Base-by-base conservation (phyloP, 805 yeast genomes). In the Ogataea polymorpha region DNA sequence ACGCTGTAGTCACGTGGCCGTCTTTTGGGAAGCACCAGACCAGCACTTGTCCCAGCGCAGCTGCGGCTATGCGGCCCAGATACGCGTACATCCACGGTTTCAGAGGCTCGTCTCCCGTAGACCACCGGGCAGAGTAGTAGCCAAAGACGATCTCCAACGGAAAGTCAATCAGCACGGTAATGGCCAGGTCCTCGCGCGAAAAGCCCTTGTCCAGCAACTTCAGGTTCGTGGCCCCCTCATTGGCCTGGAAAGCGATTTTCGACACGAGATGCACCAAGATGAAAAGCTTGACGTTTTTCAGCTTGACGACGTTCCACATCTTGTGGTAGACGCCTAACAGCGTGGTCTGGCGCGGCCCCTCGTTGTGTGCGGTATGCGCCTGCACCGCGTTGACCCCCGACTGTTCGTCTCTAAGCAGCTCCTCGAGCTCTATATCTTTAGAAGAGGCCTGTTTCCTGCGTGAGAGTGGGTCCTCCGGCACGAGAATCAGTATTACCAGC, bases 111-210 rank as follows among this genome's bases (percentile, higher is more conserved):
- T 70, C 66, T 4, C 95, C 95, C 0, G 85, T 75, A 0, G 96
- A 86, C 96, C 97, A 88, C 54, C 88, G 79, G 5, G 96, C 99
- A 1, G 95, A 95, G 54, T 89, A 90, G 61, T 89, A 93, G 2
- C 99, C 98, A 65, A 93, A 91, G 3, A 91, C 65, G 59, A 93
- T 84, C 60, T 93, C 98, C 61, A 93, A 89, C 9, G 99, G 99
- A 63, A 93, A 93, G 61, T 93, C 96, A 35, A 93, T 86, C 33
- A 93, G 65, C 0, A 91, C 98, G 0, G 96, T 86, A 15, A 93
- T 77, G 1, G 98, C 95, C 28, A 93, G 67, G 58, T 93, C 98
- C 61, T 93, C 99, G 59, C 90, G 86, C 28, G 93, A 80, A 32
- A 93, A 79, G 0, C 99, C 99, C 55, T 82, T 83, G 59, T 93